Evolutionary conservation across 192 early-diverging fungal genomes (phyloP).

Genomic region (Rhizophlyctis rosea): DNA sequence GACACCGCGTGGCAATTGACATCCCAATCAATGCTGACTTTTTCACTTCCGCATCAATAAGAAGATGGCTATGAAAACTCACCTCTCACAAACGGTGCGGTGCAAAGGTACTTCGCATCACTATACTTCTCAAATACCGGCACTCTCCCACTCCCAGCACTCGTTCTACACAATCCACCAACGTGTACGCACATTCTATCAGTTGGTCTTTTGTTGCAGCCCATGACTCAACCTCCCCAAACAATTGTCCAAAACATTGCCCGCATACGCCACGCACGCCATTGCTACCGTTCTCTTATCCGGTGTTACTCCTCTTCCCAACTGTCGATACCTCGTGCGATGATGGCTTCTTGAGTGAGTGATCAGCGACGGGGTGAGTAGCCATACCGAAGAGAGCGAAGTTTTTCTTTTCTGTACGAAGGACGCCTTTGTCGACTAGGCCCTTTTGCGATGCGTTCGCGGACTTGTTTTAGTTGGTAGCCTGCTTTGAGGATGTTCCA

Average conservation of each 20-base stretch:
- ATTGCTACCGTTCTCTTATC: slow-evolving; percentile 75
- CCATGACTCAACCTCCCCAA: slow-evolving; percentile 76
- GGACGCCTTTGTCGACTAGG: slow-evolving; percentile 95
- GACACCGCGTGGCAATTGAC: too few species aligned
- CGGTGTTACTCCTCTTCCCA: slow-evolving; percentile 60
- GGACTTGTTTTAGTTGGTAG: slow-evolving; percentile 96
- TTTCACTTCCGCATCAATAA: too few species aligned
- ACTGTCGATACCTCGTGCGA: slow-evolving; percentile 77
- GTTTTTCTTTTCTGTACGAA: slow-evolving; percentile 93
- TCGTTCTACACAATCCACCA: too few species aligned
- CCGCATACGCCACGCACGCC: slow-evolving; percentile 94
- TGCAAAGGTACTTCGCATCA: too few species aligned
- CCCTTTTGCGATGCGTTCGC: slow-evolving; percentile 95
- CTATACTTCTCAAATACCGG: too few species aligned
- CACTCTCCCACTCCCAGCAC: too few species aligned
- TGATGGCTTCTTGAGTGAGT: slow-evolving; percentile 79
- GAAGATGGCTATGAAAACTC: too few species aligned
- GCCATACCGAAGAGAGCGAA: slow-evolving; percentile 97
- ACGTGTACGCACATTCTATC: too few species aligned
- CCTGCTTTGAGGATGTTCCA: slow-evolving; percentile 98
- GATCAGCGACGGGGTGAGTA: slow-evolving; percentile 91
- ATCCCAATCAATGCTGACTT: too few species aligned
- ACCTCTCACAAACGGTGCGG: too few species aligned
- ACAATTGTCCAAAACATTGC: slow-evolving; percentile 95
- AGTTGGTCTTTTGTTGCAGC: too few species aligned